A percentile compares a stretch with the other conserved stretches of the same genome.
Evolutionary conservation across 208 protist genomes (phyloP).

Genomic region (Tritrichomonas foetus): DNA sequence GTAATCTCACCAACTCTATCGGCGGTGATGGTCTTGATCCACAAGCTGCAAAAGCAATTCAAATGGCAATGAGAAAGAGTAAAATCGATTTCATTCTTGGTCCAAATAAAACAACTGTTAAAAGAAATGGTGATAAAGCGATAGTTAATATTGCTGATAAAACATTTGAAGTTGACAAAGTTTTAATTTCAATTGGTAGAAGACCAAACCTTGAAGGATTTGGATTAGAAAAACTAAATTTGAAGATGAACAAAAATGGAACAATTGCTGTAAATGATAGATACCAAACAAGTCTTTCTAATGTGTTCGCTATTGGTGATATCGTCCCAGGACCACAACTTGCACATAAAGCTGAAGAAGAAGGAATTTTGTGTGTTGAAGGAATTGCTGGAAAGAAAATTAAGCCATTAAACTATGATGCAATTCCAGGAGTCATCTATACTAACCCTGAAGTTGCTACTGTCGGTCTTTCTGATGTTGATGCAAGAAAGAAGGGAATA

Average conservation of each 20-base stretch:
- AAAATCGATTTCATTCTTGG: constrained; percentile 39
- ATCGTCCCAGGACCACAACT: constrained; percentile 95
- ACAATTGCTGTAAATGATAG: constrained; percentile 70
- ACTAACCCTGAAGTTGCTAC: constrained; percentile 84
- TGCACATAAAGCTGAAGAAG: constrained; percentile 99
- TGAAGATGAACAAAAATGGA: constrained; percentile 69
- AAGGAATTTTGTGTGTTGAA: constrained; percentile 58
- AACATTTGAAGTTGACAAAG: constrained; percentile 74
- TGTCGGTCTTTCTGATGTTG: constrained; percentile 53
- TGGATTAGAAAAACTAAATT: constrained; percentile 74
- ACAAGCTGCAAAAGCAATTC: constrained; percentile 60
- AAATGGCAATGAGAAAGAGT: constrained; percentile 35
- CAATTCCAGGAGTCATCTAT: constrained; percentile 97
- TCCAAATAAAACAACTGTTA: constrained; percentile 51
- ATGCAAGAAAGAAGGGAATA: constrained; percentile 43
- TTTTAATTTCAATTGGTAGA: constrained; percentile 90
- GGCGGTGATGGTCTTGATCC: constrained; percentile 47
- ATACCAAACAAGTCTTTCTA: constrained; percentile 81
- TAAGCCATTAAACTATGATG: constrained; percentile 80
- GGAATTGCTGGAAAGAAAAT: constrained; percentile 70
- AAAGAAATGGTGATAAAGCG: constrained; percentile 64
- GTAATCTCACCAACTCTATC: constrained; percentile 83
- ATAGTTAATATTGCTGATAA: constrained; percentile 72
- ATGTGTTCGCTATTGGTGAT: constrained; percentile 97
- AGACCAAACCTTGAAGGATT: constrained; percentile 82